phyloP scores from a whole-genome alignment of 257 asterid genomes.

The Verbena officinalis region DNA sequence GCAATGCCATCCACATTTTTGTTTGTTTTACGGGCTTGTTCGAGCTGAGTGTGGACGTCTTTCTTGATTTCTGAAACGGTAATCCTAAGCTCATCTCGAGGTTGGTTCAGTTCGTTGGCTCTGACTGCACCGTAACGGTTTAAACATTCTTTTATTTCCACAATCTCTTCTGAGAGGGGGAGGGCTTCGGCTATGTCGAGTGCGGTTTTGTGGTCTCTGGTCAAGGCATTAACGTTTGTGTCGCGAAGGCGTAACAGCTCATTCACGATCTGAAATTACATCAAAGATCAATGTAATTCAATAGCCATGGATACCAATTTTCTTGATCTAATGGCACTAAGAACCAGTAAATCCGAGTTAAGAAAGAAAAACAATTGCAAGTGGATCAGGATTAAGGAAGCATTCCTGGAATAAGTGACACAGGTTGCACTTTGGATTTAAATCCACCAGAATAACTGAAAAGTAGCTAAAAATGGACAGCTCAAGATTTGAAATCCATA shows the following conservation, averaged over 20 bases:
- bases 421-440: no score
- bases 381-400: no score
- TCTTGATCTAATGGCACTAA: background rate
- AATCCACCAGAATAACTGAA: no score
- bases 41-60: conserved; percentile 72
- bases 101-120: conserved; percentile 70
- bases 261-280: conserved; percentile 59
- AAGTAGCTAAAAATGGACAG: no score
- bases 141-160: conserved; percentile 64
- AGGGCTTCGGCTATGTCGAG: conserved; percentile 82
- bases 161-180: conserved; percentile 69
- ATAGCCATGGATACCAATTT: background rate
- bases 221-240: conserved; percentile 69
- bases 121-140: conserved; percentile 61
- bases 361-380: no score
- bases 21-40: conserved; percentile 76
- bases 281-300: background rate
- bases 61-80: conserved; percentile 77
- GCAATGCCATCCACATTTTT: conserved; percentile 72
- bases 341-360: background rate
- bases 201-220: conserved; percentile 73
- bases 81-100: conserved; percentile 73
- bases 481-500: no score
- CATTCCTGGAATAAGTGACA: no score
- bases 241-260: conserved; percentile 65